These are phyloP conservation scores for Hypoxylon fuscum DNA, from an alignment of 495 filamentous ascomycete species.

Conservation along the genomic window DNA sequence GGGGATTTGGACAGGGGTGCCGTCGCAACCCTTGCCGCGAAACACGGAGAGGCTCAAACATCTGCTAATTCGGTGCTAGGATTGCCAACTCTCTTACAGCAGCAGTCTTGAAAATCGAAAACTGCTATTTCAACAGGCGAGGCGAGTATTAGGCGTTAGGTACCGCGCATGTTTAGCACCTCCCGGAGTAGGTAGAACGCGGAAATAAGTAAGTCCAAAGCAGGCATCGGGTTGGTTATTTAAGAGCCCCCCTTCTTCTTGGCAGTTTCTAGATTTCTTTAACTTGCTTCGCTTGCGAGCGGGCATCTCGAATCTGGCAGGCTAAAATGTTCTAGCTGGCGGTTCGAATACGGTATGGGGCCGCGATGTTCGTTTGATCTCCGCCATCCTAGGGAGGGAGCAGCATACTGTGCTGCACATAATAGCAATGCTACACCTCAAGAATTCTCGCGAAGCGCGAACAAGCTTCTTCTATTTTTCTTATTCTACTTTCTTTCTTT, in stretches of 20 bases:
- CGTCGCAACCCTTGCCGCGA: slow-evolving; percentile 21
- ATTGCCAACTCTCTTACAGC: slow-evolving; percentile 14
- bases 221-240: neutral
- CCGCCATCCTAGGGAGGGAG: slow-evolving; percentile 21
- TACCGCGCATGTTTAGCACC: too few relatives aligned
- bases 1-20: slow-evolving; percentile 26
- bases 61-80: slow-evolving; percentile 14
- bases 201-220: too few relatives aligned
- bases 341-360: slow-evolving; percentile 7
- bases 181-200: too few relatives aligned
- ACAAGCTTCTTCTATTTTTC: slow-evolving; percentile 23
- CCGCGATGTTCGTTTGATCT: slow-evolving; percentile 33
- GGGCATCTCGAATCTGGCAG: too few relatives aligned
- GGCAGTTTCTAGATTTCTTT: slow-evolving; percentile 5
- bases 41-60: slow-evolving; percentile 26
- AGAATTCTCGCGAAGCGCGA: slow-evolving; percentile 7
- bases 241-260: slow-evolving; percentile 8
- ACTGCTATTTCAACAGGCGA: too few relatives aligned
- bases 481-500: slow-evolving; percentile 13
- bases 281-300: slow-evolving; percentile 12
- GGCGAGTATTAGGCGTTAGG: too few relatives aligned
- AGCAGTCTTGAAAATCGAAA: neutral
- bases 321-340: neutral
- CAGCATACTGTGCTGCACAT: slow-evolving; percentile 3
- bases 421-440: slow-evolving; percentile 5